Percentiles rank a stretch among this genome's conserved stretches.
phyloP scores from a whole-genome alignment of 495 filamentous ascomycete genomes.

The Podospora conica region DNA sequence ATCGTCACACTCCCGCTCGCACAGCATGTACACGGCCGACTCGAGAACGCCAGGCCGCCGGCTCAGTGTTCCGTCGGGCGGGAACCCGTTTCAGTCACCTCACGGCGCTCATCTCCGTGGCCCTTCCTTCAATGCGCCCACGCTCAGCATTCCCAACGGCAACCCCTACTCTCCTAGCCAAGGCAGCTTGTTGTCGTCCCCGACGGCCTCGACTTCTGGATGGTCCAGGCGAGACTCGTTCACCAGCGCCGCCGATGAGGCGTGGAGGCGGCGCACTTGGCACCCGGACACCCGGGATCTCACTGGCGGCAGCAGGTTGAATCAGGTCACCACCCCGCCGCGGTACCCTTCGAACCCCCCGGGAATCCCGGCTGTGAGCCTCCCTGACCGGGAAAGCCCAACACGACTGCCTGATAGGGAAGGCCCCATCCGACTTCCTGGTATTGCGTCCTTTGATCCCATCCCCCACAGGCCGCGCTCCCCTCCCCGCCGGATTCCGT shows the following conservation, averaged over 20 bases:
- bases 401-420: slow-evolving; percentile 65
- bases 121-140: slow-evolving; percentile 52
- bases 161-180: slow-evolving; percentile 48
- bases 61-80: slow-evolving; percentile 72
- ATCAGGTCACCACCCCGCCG: slow-evolving; percentile 50
- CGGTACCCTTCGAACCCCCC: slow-evolving; percentile 55
- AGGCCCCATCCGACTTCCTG: slow-evolving; percentile 67
- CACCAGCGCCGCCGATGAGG: slow-evolving; percentile 58
- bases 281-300: slow-evolving; percentile 68
- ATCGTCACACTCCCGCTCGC: slow-evolving; percentile 55
- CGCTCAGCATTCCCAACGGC: slow-evolving; percentile 44
- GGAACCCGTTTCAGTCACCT: slow-evolving; percentile 66
- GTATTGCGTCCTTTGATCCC: slow-evolving; percentile 86
- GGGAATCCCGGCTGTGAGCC: slow-evolving; percentile 44
- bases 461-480: slow-evolving; percentile 54
- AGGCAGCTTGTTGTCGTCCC: slow-evolving; percentile 57
- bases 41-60: slow-evolving; percentile 63
- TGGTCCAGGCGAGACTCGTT: slow-evolving; percentile 57
- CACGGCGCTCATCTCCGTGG: slow-evolving; percentile 51
- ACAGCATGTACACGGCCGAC: slow-evolving; percentile 56
- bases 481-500: slow-evolving; percentile 56
- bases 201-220: slow-evolving; percentile 60
- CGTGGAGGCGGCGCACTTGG: slow-evolving; percentile 81
- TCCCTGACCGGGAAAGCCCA: slow-evolving; percentile 21
- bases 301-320: slow-evolving; percentile 39